Base-by-base conservation (phyloP, 2,329 filamentous ascomycete genomes). In the Fusarium falciforme region DNA sequence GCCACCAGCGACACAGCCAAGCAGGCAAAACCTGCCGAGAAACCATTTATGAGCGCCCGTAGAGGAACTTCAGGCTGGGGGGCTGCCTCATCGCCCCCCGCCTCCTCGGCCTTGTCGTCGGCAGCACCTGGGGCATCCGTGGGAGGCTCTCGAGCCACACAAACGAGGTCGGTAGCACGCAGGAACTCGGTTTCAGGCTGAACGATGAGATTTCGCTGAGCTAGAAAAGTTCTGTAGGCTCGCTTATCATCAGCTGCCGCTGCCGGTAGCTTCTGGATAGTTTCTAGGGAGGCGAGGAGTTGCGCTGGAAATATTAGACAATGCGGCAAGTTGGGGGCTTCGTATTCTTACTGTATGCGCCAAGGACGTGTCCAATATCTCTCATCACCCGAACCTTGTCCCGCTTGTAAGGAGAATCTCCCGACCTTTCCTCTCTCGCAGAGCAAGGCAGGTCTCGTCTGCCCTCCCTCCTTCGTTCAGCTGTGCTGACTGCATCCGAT, bases 141-240 rank as follows among this genome's bases (percentile, higher is more conserved):
- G n/a, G 42, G 47, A 31, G 61, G 44, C 17, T 47, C 57, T 17
- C 49, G 66, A 8, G 66, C 47, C 14, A 75, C 33, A 11, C 49
- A 62, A n/a, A 73, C 29, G 27, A 74, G 72, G 33, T 74, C 72
- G 22, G 58, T 7, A 27, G 58, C 49, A 10, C 89, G 86, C 6
- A 93, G 85, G 76, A 93, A 93, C 5, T 84, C 84, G 3, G 87
- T 86, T 80, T 94, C 93, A 10, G 83, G 78, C 44, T 90, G 85
- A 40, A 88, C 87, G 55, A 94, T 87, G 14, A 75, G 8, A 84
- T 83, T 67, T 88, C 85, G 60, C 12, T 81, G 84, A 9, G 84
- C 81, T 49, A 93, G 87, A 81, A 90, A 90, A 93, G 8, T 81
- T 82, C 47, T 87, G 82, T 88, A 83, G 68, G 84, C 80, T 16